Conservation (phyloP, 2,329 filamentous ascomycete species). For the Periconia sp. region DNA sequence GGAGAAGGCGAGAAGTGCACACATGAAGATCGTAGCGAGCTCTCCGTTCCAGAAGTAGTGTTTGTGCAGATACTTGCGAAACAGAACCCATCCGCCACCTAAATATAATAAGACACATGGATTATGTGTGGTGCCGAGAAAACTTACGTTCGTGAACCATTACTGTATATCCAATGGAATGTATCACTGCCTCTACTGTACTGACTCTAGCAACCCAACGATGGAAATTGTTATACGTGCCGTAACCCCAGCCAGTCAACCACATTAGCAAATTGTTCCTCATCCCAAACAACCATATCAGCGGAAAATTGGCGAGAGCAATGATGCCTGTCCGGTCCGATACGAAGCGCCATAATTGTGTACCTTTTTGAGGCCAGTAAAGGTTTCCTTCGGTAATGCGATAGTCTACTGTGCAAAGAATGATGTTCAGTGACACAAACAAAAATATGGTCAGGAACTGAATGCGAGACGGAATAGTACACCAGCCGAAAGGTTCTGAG, state of each 20-base stretch:
- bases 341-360: slow-evolving; percentile 57
- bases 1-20: slow-evolving; percentile 49
- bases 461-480: slow-evolving; percentile 52
- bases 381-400: slow-evolving; percentile 50
- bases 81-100: slow-evolving; percentile 43
- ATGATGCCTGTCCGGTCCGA: slow-evolving; percentile 67
- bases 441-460: slow-evolving; percentile 49
- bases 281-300: slow-evolving; percentile 68
- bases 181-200: slow-evolving; percentile 63
- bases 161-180: slow-evolving; percentile 62
- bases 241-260: slow-evolving; percentile 70
- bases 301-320: slow-evolving; percentile 63
- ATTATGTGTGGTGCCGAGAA: no score
- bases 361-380: slow-evolving; percentile 39
- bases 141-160: slow-evolving; percentile 41
- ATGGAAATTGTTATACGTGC: slow-evolving; percentile 68
- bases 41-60: slow-evolving; percentile 57
- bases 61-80: slow-evolving; percentile 39
- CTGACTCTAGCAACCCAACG: slow-evolving; percentile 66
- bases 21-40: slow-evolving; percentile 49
- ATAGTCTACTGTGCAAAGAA: slow-evolving; percentile 50
- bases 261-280: slow-evolving; percentile 68
- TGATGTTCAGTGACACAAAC: slow-evolving; percentile 50
- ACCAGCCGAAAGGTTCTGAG: slow-evolving; percentile 46
- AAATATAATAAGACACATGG: not conserved